Percentiles rank a stretch among this genome's conserved stretches.
Evolutionary conservation across 306 rosid genomes (phyloP).

Genomic region (Purshia tridentata): DNA sequence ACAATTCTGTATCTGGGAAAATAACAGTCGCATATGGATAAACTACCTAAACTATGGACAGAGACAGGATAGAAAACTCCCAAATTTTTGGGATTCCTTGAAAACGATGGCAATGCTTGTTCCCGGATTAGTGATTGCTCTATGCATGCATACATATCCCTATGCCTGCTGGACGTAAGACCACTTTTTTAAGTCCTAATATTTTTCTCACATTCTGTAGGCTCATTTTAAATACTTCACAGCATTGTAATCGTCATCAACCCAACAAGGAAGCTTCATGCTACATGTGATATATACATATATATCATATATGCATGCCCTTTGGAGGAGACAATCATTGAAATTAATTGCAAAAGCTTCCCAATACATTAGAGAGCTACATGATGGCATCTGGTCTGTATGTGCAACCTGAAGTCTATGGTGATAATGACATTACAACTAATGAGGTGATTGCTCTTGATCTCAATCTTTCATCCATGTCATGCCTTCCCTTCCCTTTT

Average conservation of each 20-base stretch:
- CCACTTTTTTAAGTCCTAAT: background rate
- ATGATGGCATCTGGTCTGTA: conserved; percentile 15
- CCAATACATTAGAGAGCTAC: conserved; percentile 5
- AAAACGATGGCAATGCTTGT: background rate
- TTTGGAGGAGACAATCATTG: background rate
- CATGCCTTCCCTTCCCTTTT: conserved; percentile 6
- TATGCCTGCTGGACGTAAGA: conserved; percentile 7
- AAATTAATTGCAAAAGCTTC: background rate
- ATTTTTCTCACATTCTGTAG: background rate
- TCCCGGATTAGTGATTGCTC: conserved; percentile 4
- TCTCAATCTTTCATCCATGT: conserved; percentile 16
- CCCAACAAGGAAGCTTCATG: background rate
- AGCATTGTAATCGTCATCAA: conserved; percentile 1
- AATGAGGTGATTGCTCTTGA: conserved; percentile 2
- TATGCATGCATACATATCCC: conserved; percentile 19
- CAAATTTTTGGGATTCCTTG: conserved; percentile 2
- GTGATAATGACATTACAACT: background rate
- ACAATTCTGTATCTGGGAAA: background rate
- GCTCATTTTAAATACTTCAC: background rate
- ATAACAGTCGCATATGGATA: conserved; percentile 13
- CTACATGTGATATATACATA: background rate
- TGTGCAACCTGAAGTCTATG: conserved; percentile 10
- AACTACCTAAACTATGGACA: conserved; percentile 1
- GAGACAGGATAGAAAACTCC: conserved; percentile 6
- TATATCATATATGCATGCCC: background rate